Evolutionary conservation across 1,284 basidiomycete species (phyloP).

Genomic region (Sanghuangporus sanghuang): DNA sequence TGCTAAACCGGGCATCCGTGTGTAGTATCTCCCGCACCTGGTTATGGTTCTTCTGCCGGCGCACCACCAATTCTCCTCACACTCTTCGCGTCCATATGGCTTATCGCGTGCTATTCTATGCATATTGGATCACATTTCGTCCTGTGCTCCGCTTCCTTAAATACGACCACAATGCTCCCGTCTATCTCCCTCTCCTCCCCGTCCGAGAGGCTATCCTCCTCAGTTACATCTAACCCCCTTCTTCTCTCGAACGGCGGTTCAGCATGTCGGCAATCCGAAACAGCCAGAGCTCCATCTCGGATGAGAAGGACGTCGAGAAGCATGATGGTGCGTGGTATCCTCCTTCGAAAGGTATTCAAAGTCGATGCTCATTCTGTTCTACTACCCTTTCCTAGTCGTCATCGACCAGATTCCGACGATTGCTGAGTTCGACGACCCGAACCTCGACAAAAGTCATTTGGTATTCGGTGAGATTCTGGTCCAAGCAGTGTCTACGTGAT

Average conservation of each 20-base stretch:
- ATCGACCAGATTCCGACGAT: conserved; percentile 1
- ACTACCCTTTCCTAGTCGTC: neutral
- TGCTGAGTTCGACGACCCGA: conserved; percentile 19
- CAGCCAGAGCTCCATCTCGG: conserved; percentile 14
- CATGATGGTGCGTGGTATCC: neutral
- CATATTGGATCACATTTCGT: neutral
- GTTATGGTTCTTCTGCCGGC: neutral
- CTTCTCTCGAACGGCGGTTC: neutral
- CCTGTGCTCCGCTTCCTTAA: neutral
- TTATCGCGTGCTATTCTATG: conserved; percentile 3
- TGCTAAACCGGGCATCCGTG: neutral
- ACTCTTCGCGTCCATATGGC: conserved; percentile 9
- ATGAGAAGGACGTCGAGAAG: conserved; percentile 17
- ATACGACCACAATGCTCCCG: neutral
- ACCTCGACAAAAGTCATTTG: conserved; percentile 18
- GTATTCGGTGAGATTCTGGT: conserved; percentile 5
- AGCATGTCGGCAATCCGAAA: conserved; percentile 5
- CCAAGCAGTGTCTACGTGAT: neutral
- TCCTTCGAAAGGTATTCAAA: no score
- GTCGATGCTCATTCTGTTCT: neutral
- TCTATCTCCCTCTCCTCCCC: neutral
- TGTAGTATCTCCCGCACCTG: neutral
- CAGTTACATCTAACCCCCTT: neutral
- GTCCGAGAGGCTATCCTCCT: neutral
- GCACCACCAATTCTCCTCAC: neutral